Evolutionary conservation across 768 basidiomycete genomes (phyloP).

Genomic region (Termitomyces sp.): DNA sequence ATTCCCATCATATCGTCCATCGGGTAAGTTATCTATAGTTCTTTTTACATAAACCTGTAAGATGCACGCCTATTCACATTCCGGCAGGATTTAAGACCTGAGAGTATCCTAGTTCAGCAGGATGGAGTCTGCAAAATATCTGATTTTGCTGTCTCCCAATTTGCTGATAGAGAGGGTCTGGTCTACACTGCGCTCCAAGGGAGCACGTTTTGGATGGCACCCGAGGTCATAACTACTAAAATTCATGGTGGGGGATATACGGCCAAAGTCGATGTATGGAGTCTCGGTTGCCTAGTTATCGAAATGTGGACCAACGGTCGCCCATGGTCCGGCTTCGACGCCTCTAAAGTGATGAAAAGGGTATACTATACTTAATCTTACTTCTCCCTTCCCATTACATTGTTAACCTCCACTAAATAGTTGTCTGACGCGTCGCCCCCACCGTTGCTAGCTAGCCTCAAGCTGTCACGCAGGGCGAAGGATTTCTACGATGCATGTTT

Average conservation of each 20-base stretch:
- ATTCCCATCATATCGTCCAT: slow-evolving; percentile 87
- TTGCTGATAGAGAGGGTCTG: slow-evolving; percentile 75
- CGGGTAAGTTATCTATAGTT: slow-evolving; percentile 47
- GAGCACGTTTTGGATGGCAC: slow-evolving; percentile 99
- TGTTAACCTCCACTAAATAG: slow-evolving; percentile 33
- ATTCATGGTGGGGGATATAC: slow-evolving; percentile 75
- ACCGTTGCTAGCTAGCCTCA: slow-evolving; percentile 80
- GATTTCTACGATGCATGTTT: slow-evolving; percentile 89
- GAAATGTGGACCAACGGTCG: slow-evolving; percentile 96
- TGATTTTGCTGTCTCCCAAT: slow-evolving; percentile 95
- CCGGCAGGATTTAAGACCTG: slow-evolving; percentile 86
- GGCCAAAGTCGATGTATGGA: slow-evolving; percentile 97
- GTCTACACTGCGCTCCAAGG: slow-evolving; percentile 94
- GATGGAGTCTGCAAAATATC: slow-evolving; percentile 93
- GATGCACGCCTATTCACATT: neutral
- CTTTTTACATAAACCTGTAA: too few species aligned
- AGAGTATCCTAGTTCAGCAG: slow-evolving; percentile 93
- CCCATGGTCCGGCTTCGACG: slow-evolving; percentile 89
- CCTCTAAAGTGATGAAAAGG: slow-evolving; percentile 89
- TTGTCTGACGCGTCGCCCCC: slow-evolving; percentile 81
- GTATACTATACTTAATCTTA: slow-evolving; percentile 44
- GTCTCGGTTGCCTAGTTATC: slow-evolving; percentile 91
- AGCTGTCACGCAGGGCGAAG: slow-evolving; percentile 64
- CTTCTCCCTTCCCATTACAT: neutral
- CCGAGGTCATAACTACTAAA: slow-evolving; percentile 84